A percentile compares a stretch with the other conserved stretches of the same genome.
Conservation (phyloP, 108 stramenopile species). For the Nannochloropsis granulata region DNA sequence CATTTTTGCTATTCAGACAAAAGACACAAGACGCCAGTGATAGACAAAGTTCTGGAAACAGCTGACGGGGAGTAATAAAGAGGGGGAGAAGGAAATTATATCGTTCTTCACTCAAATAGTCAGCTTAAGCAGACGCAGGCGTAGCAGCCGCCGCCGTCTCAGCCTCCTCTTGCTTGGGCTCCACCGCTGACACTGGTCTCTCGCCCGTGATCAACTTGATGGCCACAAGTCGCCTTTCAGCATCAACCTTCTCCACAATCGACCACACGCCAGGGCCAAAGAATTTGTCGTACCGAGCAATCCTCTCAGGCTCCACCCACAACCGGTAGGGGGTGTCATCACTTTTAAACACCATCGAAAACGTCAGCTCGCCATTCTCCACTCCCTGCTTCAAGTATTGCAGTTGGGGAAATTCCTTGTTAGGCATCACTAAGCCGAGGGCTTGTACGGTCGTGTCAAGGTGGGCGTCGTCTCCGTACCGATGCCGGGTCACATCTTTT, state of each 20-base stretch:
- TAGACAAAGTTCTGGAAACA: too few species aligned
- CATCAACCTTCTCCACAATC: conserved; percentile 71
- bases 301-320: conserved; percentile 84
- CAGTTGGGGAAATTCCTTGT: conserved; percentile 80
- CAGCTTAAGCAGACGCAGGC: not conserved
- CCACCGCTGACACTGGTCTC: not conserved
- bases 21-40: too few species aligned
- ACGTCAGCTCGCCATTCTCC: conserved; percentile 43
- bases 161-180: not conserved
- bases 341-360: conserved; percentile 85
- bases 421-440: conserved; percentile 79
- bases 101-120: too few species aligned
- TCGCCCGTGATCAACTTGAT: conserved; percentile 61
- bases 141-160: not conserved
- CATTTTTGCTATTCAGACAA: too few species aligned
- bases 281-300: conserved; percentile 78
- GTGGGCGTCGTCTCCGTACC: conserved; percentile 96
- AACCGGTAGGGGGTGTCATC: conserved; percentile 83
- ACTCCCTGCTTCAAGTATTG: conserved; percentile 64
- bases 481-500: conserved; percentile 89
- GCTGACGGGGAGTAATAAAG: too few species aligned
- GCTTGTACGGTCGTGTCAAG: conserved; percentile 90
- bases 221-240: conserved; percentile 72
- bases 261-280: conserved; percentile 77
- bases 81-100: too few species aligned